Percentiles rank a stretch among this genome's conserved stretches.
Evolutionary conservation across 352 stramenopile genomes (phyloP).

Genomic region (Hyaloperonospora arabidopsidis): DNA sequence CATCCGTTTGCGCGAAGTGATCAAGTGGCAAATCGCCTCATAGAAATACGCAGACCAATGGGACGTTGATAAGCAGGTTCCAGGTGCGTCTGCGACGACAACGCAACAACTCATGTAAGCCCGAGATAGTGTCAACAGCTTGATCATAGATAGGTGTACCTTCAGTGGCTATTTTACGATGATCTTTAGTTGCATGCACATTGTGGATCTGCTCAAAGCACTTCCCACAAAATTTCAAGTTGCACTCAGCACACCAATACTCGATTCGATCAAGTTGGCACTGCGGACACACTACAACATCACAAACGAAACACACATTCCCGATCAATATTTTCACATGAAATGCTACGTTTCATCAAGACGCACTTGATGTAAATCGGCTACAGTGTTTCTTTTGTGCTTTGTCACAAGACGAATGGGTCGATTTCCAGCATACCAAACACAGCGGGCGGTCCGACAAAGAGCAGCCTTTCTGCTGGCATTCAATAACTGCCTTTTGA

Average conservation of each 20-base stretch:
- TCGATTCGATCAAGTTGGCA: conserved; percentile 39
- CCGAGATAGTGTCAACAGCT: background rate
- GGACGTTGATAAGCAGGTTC: conserved; percentile 30
- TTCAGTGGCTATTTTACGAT: conserved; percentile 39
- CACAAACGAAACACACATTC: conserved; percentile 2
- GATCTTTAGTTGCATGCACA: conserved; percentile 22
- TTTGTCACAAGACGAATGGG: conserved; percentile 10
- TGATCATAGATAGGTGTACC: conserved; percentile 14
- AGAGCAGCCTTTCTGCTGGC: conserved; percentile 18
- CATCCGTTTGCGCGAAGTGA: conserved; percentile 11
- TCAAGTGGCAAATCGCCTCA: conserved; percentile 32
- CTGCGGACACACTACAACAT: conserved; percentile 45
- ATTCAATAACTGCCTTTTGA: conserved; percentile 21
- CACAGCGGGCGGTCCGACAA: conserved; percentile 13
- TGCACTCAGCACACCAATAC: conserved; percentile 53
- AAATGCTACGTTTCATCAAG: conserved; percentile 1
- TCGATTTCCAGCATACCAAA: conserved; percentile 19
- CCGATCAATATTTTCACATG: background rate
- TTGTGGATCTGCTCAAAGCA: conserved; percentile 50
- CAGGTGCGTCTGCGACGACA: conserved; percentile 30
- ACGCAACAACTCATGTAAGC: background rate
- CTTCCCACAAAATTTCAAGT: conserved; percentile 52
- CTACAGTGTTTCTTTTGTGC: conserved; percentile 18
- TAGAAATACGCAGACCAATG: conserved; percentile 45
- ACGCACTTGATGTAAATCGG: conserved; percentile 28